Evolutionary conservation across 805 yeast species (phyloP), one percentile per base, ranked within the genome.

Genomic region (Candida quercuum): DNA sequence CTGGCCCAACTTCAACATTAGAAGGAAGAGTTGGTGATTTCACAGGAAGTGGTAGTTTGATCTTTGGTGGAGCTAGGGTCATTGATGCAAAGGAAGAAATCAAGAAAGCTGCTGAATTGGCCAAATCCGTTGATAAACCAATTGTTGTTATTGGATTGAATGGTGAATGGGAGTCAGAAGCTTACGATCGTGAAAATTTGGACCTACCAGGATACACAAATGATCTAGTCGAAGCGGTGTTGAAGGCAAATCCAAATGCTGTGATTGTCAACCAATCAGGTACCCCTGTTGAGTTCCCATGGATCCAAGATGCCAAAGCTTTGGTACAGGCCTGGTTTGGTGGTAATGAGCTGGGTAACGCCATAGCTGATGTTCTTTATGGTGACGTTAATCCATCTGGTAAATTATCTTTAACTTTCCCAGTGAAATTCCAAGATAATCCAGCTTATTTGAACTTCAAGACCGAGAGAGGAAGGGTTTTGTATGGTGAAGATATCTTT

Each of bases 401-500:
- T 35, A 77, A 75, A 51, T 60, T 78, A 40, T 60, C 82, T 5
- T 51, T 78, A 43, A 60, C 81, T 3, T 76, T 72, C 69, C 84
- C 84, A 20, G 47, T 60, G 36, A 63, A 56, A 40, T 49, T 66
- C 30, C 67, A 71, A 44, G 81, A 78, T 54, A 76, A 71, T 39
- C 83, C 84, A 11, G 66, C 81, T 1, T 77, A 54, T 56, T 54
- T 75, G 48, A 74, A 69, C 57, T 75, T 63, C 60, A 61, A 63
- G 28, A 63, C 78, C 11, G 69, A 67, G 45, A 65, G 65, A 45
- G 82, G 82, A 31, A 61, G 69, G 39, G 75, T 70, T 18, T 49
- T 71, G 36, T 80, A 79, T 46, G 83, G 85, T 40, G 86, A 80
- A 53, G 84, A 77, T 52, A 71, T 79, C 29, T 78, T 64, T 51